Evolutionary conservation across 257 asterid species (phyloP), one percentile per base, ranked within the genome.

Genomic region (Petunia secreta): DNA sequence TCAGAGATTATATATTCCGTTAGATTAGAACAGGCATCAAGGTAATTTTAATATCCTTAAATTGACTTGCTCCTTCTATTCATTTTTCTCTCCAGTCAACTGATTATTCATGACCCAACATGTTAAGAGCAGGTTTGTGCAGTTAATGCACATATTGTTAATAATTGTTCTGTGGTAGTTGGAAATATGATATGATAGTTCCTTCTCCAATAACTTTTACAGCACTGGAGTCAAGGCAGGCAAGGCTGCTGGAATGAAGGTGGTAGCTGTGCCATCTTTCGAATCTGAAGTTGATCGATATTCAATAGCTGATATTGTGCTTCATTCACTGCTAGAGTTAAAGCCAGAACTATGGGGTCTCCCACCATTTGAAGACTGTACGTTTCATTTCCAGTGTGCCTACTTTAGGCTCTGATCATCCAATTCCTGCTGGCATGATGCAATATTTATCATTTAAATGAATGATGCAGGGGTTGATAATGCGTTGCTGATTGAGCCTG

Each of bases 181-280:
- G 1, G 38, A 53, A 39, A 57, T 25, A 60, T 8, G 68, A 25
- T 37, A 41, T 41, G 46, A 78, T 54, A 53, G 6, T 6, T 4
- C 81, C 54, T 59, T 7, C 46, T 53, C 44, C 14, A 66, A 55
- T 60, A 75, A 78, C n/a, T 82, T 80, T 79, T 71, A 85, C 92
- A 94, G 98, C 25, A 90, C 91, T 0, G 98, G 98, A 15, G 93
- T 94, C n/a, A 91, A 82, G 89, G 98, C 97, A 54, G 98, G 94
- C 79, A 93, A 89, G 83, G 96, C 98, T 79, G 97, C 98, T 69
- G 89, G 91, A 82, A 94, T 91, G 98, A 88, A 86, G 71, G 98
- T 94, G 66, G 89, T 89, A 75, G 98, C 98, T 7, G 98, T 93
- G 79, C 98, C 98, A 54, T 91, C 98, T 8, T 82, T 93, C 64